These are phyloP conservation scores for Casuarina glauca DNA, from an alignment of 306 rosid species.

Conservation along the genomic window DNA sequence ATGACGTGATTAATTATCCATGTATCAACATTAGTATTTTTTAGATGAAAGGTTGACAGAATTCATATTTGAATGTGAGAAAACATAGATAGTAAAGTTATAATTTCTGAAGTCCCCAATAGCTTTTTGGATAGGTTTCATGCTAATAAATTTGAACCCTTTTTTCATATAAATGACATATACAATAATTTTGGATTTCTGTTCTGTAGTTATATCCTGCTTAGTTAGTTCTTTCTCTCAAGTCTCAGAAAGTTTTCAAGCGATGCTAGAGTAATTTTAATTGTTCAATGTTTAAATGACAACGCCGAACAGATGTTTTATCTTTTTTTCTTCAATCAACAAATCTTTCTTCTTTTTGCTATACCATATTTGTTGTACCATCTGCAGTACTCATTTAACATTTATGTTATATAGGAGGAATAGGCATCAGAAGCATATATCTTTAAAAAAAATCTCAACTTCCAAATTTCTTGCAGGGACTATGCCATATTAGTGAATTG, in stretches of 20 bases:
- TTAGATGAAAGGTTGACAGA: no score
- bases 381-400: neutral
- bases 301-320: constrained; percentile 12
- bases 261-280: neutral
- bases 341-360: neutral
- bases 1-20: no score
- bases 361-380: neutral
- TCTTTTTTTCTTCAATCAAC: neutral
- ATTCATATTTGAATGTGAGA: no score
- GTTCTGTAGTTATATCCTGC: constrained; percentile 11
- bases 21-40: no score
- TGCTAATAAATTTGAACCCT: no score
- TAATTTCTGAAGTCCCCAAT: no score
- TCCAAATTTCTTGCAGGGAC: constrained; percentile 63
- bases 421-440: constrained; percentile 3
- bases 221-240: constrained; percentile 4
- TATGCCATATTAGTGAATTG: constrained; percentile 95
- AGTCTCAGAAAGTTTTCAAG: constrained; percentile 7
- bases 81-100: no score
- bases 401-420: constrained; percentile 1
- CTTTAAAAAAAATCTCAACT: constrained; percentile 18
- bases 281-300: constrained; percentile 1
- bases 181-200: neutral
- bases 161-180: neutral
- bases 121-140: no score